phyloP scores from a whole-genome alignment of 129 eudicot species.

The Glebionis coronaria region DNA sequence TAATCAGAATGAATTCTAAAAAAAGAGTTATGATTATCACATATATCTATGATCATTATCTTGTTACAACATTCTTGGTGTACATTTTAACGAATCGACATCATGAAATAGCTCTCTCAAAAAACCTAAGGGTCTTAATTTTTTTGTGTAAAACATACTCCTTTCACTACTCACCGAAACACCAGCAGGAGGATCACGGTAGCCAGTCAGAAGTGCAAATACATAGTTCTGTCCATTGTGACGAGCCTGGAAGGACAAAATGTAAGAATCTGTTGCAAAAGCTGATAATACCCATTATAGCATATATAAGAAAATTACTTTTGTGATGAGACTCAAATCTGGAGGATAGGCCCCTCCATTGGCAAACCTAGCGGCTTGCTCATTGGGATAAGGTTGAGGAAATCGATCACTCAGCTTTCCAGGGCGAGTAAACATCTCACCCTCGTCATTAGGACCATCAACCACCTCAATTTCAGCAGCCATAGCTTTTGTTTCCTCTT shows the following conservation, averaged over 20 bases:
- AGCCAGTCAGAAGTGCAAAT: slow-evolving; percentile 77
- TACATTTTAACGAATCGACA: not conserved
- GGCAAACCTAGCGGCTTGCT: slow-evolving; percentile 89
- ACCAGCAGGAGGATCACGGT: slow-evolving; percentile 95
- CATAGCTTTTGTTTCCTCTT: slow-evolving; percentile 89
- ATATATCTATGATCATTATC: not conserved
- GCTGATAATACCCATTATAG: not conserved
- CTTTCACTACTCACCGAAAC: slow-evolving; percentile 44
- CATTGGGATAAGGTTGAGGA: slow-evolving; percentile 85
- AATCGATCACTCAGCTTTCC: slow-evolving; percentile 85
- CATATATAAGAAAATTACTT: slow-evolving; percentile 34
- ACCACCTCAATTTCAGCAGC: slow-evolving; percentile 93
- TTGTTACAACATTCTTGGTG: not conserved
- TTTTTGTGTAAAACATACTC: no score
- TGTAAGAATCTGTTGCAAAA: slow-evolving; percentile 3
- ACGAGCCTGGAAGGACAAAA: slow-evolving; percentile 53
- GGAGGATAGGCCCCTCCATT: slow-evolving; percentile 97
- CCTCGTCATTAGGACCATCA: slow-evolving; percentile 96
- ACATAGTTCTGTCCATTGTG: slow-evolving; percentile 89
- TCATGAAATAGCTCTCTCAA: not conserved
- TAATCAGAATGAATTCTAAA: not conserved
- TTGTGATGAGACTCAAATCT: slow-evolving; percentile 82
- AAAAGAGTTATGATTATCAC: not conserved
- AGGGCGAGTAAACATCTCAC: slow-evolving; percentile 90
- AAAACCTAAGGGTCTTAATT: no score